Conservation (phyloP, 2,329 filamentous ascomycete species). For the Fusarium marasasianum region DNA sequence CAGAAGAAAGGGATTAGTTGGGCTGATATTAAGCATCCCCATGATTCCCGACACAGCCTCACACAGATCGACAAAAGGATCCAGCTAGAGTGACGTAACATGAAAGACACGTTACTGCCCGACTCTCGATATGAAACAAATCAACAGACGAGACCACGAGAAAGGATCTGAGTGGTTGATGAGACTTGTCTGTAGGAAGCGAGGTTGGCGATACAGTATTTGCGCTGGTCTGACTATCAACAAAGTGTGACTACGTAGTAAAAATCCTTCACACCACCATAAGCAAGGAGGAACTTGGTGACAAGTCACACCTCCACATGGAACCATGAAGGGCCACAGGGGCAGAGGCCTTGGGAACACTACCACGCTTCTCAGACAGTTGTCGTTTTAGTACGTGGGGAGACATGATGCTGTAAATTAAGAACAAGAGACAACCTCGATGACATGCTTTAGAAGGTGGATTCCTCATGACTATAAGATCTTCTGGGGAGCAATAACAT, state of each 20-base stretch:
- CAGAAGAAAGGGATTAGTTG: background rate
- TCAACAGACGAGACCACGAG: background rate
- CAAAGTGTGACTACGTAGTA: background rate
- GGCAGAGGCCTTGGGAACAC: background rate
- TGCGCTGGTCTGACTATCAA: background rate
- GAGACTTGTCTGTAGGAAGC: background rate
- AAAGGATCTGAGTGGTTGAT: constrained; percentile 4
- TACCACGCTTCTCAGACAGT: constrained; percentile 15
- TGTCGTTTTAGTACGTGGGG: constrained; percentile 10
- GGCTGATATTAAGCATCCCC: constrained; percentile 12
- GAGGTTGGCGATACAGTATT: constrained; percentile 11
- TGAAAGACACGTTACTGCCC: constrained; percentile 11
- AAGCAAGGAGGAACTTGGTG: background rate
- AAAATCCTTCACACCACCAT: background rate
- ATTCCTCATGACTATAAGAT: constrained; percentile 23
- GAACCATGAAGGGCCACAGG: constrained; percentile 12
- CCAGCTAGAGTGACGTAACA: constrained; percentile 28
- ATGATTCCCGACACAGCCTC: constrained; percentile 27
- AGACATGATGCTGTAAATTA: background rate
- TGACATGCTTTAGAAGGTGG: background rate
- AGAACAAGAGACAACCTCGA: constrained; percentile 6
- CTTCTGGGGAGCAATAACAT: constrained; percentile 16
- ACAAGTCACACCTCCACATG: constrained; percentile 8
- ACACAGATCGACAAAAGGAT: constrained; percentile 27
- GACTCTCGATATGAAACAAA: background rate